Percentiles rank a stretch among this genome's conserved stretches.
These are phyloP conservation scores for Nothomitra cinnamomea DNA, from an alignment of 2,329 filamentous ascomycete genomes.

Conservation along the genomic window DNA sequence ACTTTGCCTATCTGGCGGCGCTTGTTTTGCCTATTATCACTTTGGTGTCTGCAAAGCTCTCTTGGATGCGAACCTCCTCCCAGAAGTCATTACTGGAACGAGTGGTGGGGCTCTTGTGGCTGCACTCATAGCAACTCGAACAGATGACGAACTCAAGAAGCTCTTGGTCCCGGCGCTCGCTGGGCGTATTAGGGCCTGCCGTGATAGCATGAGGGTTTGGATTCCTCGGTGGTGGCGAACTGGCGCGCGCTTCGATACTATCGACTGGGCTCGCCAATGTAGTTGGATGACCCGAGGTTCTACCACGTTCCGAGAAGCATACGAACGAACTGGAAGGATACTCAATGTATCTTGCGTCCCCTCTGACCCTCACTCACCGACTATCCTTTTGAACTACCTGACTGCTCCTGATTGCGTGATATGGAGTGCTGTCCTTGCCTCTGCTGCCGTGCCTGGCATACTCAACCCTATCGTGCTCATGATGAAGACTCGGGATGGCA, in stretches of 20 bases:
- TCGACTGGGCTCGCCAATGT: slow-evolving; percentile 75
- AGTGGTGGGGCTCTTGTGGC: slow-evolving; percentile 87
- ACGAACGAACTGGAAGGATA: slow-evolving; percentile 81
- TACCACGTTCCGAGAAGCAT: slow-evolving; percentile 88
- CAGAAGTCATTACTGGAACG: slow-evolving; percentile 90
- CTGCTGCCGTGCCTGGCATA: slow-evolving; percentile 88
- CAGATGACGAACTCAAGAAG: slow-evolving; percentile 74
- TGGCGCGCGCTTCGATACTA: slow-evolving; percentile 80
- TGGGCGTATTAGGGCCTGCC: slow-evolving; percentile 66
- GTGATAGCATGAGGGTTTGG: slow-evolving; percentile 63
- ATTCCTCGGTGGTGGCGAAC: slow-evolving; percentile 74
- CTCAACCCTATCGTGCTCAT: slow-evolving; percentile 88
- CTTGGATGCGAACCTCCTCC: slow-evolving; percentile 68
- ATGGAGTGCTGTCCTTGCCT: slow-evolving; percentile 91
- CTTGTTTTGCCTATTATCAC: slow-evolving; percentile 92
- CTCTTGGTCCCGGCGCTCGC: slow-evolving; percentile 80
- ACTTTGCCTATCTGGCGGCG: slow-evolving; percentile 81
- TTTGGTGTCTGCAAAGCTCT: slow-evolving; percentile 84
- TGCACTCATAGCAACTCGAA: slow-evolving; percentile 71
- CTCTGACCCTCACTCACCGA: slow-evolving; percentile 81
- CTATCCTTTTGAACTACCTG: slow-evolving; percentile 87
- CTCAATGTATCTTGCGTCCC: slow-evolving; percentile 93
- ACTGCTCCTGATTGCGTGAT: slow-evolving; percentile 95
- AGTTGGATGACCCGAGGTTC: slow-evolving; percentile 85
- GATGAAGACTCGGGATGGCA: slow-evolving; percentile 64